These are phyloP conservation scores for Leishmania guyanensis DNA, from an alignment of 208 protist species.

Conservation along the genomic window DNA sequence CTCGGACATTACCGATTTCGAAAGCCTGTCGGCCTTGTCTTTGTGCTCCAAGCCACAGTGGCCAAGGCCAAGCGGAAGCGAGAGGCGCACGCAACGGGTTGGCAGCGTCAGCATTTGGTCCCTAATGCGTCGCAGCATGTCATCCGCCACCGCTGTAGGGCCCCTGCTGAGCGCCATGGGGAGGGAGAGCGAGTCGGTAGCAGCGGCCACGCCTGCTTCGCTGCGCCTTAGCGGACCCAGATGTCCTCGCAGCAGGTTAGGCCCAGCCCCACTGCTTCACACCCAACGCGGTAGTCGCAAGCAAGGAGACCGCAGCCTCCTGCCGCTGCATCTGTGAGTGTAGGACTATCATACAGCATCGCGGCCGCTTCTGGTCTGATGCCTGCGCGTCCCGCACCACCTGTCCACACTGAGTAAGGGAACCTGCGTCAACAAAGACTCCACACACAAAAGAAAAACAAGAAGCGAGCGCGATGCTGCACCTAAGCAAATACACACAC, in stretches of 20 bases:
- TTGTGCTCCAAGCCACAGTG: background rate
- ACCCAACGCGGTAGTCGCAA: too few relatives aligned
- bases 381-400: background rate
- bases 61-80: background rate
- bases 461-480: background rate
- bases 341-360: too few relatives aligned
- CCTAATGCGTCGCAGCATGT: background rate
- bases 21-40: background rate
- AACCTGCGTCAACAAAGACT: background rate
- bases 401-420: background rate
- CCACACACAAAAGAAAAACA: background rate
- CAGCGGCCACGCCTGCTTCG: too few relatives aligned
- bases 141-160: background rate
- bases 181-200: background rate
- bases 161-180: background rate
- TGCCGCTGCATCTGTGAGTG: too few relatives aligned
- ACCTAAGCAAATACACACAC: background rate
- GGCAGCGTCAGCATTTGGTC: background rate
- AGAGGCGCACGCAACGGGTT: background rate
- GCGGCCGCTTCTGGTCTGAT: background rate
- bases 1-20: background rate
- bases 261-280: too few relatives aligned
- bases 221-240: too few relatives aligned
- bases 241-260: too few relatives aligned
- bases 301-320: too few relatives aligned